Conservation (phyloP, 306 rosid genomes). For the Astragalus membranaceus region DNA sequence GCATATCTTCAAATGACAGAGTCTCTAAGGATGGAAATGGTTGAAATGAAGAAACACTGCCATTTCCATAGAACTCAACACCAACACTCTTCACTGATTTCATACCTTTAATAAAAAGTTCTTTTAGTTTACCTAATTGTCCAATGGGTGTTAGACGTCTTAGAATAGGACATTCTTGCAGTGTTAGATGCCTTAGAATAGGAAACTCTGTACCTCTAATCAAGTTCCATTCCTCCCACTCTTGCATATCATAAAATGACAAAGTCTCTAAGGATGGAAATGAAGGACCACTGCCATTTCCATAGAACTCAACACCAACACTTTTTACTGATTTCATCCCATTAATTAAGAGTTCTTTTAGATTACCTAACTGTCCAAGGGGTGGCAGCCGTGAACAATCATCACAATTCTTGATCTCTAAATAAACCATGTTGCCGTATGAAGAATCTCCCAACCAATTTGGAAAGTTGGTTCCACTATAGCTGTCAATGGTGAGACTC, state of each 20-base stretch:
- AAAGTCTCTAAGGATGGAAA: not conserved
- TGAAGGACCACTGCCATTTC: not conserved
- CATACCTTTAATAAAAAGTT: too few species aligned
- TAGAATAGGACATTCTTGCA: too few species aligned
- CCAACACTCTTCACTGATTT: too few species aligned
- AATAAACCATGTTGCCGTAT: not conserved
- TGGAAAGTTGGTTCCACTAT: conserved; percentile 11
- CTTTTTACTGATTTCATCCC: not conserved
- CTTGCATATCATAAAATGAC: not conserved
- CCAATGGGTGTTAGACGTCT: not conserved
- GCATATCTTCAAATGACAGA: too few species aligned
- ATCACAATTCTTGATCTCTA: not conserved
- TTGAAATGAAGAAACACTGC: too few species aligned
- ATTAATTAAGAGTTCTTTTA: not conserved
- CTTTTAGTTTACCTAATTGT: too few species aligned
- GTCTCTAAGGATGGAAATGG: too few species aligned
- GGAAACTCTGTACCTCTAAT: not conserved
- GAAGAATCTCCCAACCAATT: not conserved
- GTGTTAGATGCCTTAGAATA: not conserved
- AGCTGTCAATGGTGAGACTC: not conserved
- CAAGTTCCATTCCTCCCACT: conserved; percentile 2
- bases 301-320: not conserved
- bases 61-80: too few species aligned
- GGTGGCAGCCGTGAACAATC: conserved; percentile 7
- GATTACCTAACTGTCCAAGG: not conserved